Evolutionary conservation across 2,329 filamentous ascomycete species (phyloP), one percentile per base, ranked within the genome.

Genomic region (Diatrype stigma): DNA sequence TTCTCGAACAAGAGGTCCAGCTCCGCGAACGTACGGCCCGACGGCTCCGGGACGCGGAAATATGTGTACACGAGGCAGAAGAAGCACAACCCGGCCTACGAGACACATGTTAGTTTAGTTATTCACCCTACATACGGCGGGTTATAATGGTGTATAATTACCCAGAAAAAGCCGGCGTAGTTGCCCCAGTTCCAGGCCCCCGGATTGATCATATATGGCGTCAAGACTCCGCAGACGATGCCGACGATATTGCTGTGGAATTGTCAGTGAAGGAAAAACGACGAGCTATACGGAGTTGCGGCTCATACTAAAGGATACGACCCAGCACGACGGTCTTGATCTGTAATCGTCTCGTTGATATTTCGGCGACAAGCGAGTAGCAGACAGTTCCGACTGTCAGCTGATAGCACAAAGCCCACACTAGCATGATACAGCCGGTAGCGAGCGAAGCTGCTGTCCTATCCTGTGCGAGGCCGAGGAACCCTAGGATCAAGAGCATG

Each of bases 171-270:
- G 26, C 91, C 90, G 0, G 90, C 82, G 61, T 81, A 94, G 71
- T 94, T 94, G 54, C 82, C 78, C 91, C 90, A 96, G 70, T 95
- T 76, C 91, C 92, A 96, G 0, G 84, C 87, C 1, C 76, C 79
- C 0, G 91, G 90, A 71, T 96, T 96, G 40, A 96, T 79, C 91
- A 96, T 96, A 71, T 95, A 96, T 0, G 91, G 91, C 0, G 90
- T 95, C 38, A 96, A 70, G 3, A 96, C 86, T 47, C 84, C 86
- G 64, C 85, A 89, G 61, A 96, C 72, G 58, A 96, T 96, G 56
- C 82, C 86, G 42, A 92, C 87, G 47, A 96, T 74, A 63, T 94
- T 92, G 76, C 80, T 82, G 55, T 54, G 56, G 37, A 47, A 8
- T 30, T 26, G 50, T 58, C 45, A 56, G 57, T 11, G 47, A 51